Evolutionary conservation across 805 yeast genomes (phyloP), one percentile per base, ranked within the genome.

Genomic region (Tetrapisispora namnaoensis): DNA sequence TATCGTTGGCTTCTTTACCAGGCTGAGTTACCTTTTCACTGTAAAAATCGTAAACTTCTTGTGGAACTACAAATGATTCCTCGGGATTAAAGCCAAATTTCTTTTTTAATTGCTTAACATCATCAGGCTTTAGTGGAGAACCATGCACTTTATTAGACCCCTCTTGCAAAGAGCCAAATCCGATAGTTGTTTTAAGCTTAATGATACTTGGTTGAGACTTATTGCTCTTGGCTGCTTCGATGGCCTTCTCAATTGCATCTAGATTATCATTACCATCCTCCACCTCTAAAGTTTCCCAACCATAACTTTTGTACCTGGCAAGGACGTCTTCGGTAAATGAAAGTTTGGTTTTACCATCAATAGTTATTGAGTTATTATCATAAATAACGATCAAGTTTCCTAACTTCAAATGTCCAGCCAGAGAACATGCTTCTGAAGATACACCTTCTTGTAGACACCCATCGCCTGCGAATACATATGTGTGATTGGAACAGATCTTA

Each of bases 381-480:
- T 91, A 93, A 73, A 91, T 81, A 52, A 91, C 89, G 70, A 93
- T 87, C 74, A 91, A 79, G 76, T 89, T 90, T 69, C 86, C 86
- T 69, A 93, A 81, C 76, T 88, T 78, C 70, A 91, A 77, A 73
- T 91, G 98, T 62, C 99, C 99, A 55, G 99, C 99, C 52, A 90
- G 72, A 37, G 98, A 91, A 59, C 79, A 78, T 48, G 97, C 95
- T 77, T 91, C 99, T 51, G 93, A 80, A 52, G 97, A 79, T 54
- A 91, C 88, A 79, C 99, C 99, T 77, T 91, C 99, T 89, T 83
- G 85, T 76, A 91, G 76, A 76, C 98, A 93, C 60, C 98, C 99
- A 62, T 91, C 99, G 74, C 99, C 99, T 51, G 87, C 71, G 75
- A 93, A 81, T 58, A 72, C 70, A 73, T 80, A 91, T 54, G 88